Conservation (phyloP, 2,329 filamentous ascomycete genomes). For the Cladosporium sp. region DNA sequence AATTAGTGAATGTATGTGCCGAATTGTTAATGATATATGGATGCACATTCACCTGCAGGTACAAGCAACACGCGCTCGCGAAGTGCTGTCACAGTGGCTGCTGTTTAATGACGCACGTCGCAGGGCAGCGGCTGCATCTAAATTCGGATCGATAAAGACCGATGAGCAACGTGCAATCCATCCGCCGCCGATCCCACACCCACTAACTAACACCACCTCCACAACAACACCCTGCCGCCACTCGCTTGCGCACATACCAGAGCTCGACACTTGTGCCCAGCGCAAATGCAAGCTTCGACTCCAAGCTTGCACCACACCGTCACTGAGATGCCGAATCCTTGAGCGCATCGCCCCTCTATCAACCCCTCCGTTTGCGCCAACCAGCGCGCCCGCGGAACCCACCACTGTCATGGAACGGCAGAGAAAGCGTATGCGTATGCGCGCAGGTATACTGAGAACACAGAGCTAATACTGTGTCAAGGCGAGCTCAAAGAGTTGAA, state of each 20-base stretch:
- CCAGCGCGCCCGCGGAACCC: conserved; percentile 19
- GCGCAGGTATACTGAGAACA: background rate
- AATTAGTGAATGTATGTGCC: too few species aligned
- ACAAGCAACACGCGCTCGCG: too few species aligned
- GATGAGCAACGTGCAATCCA: background rate
- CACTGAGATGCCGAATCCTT: conserved; percentile 34
- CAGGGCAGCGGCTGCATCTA: too few species aligned
- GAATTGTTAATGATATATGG: too few species aligned
- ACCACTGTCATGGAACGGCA: conserved; percentile 45
- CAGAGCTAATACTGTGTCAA: conserved; percentile 36
- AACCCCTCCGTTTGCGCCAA: conserved; percentile 20
- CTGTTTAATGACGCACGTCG: too few species aligned
- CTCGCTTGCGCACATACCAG: background rate
- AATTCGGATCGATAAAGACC: background rate
- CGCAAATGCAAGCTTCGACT: conserved; percentile 33
- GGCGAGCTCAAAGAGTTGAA: conserved; percentile 90
- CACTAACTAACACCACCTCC: background rate
- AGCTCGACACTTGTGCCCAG: background rate
- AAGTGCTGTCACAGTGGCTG: too few species aligned
- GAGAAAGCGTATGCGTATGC: conserved; percentile 41
- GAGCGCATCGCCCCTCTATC: conserved; percentile 21
- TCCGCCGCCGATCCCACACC: too few species aligned
- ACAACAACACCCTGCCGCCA: background rate
- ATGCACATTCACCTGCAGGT: too few species aligned
- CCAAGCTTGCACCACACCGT: conserved; percentile 26